phyloP scores from a whole-genome alignment of 1,284 basidiomycete genomes.

The Leccinum subrobustum region DNA sequence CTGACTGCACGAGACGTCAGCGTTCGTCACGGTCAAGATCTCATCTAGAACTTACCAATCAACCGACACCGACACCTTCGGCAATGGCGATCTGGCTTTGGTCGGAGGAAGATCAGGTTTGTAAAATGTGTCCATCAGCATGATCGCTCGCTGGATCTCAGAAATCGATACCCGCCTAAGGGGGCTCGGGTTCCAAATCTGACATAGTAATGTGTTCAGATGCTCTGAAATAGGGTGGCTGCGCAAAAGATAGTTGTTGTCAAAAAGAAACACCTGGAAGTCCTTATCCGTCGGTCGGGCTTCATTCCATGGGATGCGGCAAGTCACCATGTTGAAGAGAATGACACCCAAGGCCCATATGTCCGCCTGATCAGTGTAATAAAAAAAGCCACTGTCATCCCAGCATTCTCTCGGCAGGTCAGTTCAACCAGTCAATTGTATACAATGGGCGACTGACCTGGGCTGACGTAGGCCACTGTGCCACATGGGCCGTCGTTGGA shows the following conservation, averaged over 20 bases:
- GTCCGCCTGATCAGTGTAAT: neutral
- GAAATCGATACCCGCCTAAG: conserved; percentile 54
- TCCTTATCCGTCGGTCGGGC: conserved; percentile 73
- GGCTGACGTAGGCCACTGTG: conserved; percentile 75
- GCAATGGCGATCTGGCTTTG: conserved; percentile 20
- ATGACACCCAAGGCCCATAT: neutral
- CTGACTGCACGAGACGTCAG: conserved; percentile 14
- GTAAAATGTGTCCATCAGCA: conserved; percentile 65
- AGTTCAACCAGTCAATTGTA: neutral
- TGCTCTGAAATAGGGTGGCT: conserved; percentile 68
- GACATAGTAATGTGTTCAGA: conserved; percentile 53
- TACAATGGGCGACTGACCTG: neutral
- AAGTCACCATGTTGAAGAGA: conserved; percentile 50
- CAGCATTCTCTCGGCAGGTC: neutral
- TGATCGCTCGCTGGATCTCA: conserved; percentile 58
- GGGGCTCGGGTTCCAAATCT: conserved; percentile 57
- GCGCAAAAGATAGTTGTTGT: conserved; percentile 62
- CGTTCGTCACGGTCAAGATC: neutral
- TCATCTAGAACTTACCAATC: conserved; percentile 15
- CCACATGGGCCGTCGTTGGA: conserved; percentile 82
- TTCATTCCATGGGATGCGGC: conserved; percentile 84
- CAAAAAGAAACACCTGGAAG: conserved; percentile 64
- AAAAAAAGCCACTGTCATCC: neutral
- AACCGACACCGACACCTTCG: conserved; percentile 1
- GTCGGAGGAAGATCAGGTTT: conserved; percentile 35